Conservation (phyloP, 306 rosid species). For the Castanea sativa region DNA sequence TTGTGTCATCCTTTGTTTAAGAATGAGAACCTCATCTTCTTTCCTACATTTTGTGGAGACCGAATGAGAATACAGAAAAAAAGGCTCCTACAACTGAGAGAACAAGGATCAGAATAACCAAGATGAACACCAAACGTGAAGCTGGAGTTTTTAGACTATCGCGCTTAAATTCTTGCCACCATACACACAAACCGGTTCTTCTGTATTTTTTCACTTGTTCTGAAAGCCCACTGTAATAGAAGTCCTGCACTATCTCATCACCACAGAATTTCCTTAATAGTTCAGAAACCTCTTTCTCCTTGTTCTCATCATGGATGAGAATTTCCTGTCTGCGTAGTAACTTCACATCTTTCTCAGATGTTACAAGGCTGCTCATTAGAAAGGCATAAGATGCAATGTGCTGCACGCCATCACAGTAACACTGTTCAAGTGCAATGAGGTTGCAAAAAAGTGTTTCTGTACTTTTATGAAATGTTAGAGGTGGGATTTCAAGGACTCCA, state of each 20-base stretch:
- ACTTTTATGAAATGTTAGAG: slow-evolving; percentile 14
- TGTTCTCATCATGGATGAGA: slow-evolving; percentile 5
- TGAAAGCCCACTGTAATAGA: slow-evolving; percentile 37
- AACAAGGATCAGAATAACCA: slow-evolving; percentile 24
- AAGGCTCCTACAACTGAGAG: slow-evolving; percentile 27
- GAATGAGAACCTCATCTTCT: background rate
- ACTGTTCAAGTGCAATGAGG: slow-evolving; percentile 50
- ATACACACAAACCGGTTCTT: background rate
- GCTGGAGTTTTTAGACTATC: background rate
- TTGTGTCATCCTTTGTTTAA: background rate
- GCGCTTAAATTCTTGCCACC: slow-evolving; percentile 11
- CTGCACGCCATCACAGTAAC: slow-evolving; percentile 22
- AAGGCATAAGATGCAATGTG: slow-evolving; percentile 46
- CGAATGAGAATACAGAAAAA: slow-evolving; percentile 31
- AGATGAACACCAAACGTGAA: background rate
- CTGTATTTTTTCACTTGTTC: slow-evolving; percentile 23
- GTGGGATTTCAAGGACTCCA: slow-evolving; percentile 49
- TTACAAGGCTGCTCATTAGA: slow-evolving; percentile 38
- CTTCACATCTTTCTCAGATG: slow-evolving; percentile 28
- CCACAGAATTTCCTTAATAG: slow-evolving; percentile 28
- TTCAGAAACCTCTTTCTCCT: slow-evolving; percentile 14
- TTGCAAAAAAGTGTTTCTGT: slow-evolving; percentile 39
- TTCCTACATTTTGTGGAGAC: slow-evolving; percentile 13
- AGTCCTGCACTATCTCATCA: slow-evolving; percentile 7
- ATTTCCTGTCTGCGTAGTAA: slow-evolving; percentile 28